A percentile compares a stretch with the other conserved stretches of the same genome.
Evolutionary conservation across 129 eudicot genomes (phyloP).

Genomic region (Silybum marianum): DNA sequence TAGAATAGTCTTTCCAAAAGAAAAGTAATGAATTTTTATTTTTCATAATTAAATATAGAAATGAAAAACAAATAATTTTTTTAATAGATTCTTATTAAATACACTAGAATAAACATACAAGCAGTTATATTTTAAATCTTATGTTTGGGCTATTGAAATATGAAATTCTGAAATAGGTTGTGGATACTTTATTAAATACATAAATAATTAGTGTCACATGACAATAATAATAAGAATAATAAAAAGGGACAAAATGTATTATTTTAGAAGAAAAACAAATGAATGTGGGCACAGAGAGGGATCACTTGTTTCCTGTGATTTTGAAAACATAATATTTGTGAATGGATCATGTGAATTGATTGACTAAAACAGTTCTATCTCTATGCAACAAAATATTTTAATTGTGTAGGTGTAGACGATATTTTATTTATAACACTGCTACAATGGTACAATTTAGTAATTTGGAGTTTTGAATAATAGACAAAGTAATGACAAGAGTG

Average conservation of each 20-base stretch:
- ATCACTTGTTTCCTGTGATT: neutral
- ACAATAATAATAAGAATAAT: neutral
- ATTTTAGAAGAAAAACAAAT: neutral
- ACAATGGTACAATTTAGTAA: too few relatives aligned
- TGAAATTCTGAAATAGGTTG: neutral
- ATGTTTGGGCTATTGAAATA: neutral
- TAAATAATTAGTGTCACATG: neutral
- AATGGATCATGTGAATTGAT: conserved; percentile 1
- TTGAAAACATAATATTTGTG: neutral
- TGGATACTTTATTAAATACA: neutral
- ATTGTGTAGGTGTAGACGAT: too few relatives aligned
- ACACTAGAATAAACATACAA: too few relatives aligned
- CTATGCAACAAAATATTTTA: neutral
- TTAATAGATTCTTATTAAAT: too few relatives aligned
- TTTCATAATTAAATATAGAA: neutral
- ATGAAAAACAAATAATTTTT: neutral
- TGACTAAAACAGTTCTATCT: neutral
- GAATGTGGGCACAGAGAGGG: neutral
- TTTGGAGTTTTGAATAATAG: too few relatives aligned
- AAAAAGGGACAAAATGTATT: neutral
- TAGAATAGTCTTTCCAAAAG: too few relatives aligned
- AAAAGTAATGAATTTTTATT: neutral
- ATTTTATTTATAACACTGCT: too few relatives aligned
- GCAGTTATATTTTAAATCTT: too few relatives aligned
- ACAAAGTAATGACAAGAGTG: too few relatives aligned